Percentiles rank a stretch among this genome's conserved stretches.
Conservation (phyloP, 2,329 filamentous ascomycete species). For the Alternaria sp. region DNA sequence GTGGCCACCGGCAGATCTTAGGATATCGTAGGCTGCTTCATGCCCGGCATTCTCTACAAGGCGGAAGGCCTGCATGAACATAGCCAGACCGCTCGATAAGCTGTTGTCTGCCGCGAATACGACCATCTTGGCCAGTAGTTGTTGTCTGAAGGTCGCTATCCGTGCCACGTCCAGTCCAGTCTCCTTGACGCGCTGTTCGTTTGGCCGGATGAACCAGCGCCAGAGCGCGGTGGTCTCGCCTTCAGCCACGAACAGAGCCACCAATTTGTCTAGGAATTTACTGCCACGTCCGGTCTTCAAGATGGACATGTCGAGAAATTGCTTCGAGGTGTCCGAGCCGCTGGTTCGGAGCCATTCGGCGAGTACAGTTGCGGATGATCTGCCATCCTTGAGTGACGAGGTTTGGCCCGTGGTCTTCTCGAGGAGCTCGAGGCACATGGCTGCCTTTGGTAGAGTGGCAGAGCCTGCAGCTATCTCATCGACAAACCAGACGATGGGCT, state of each 20-base stretch:
- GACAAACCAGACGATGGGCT: conserved; percentile 52
- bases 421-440: conserved; percentile 47
- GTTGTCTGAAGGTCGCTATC: conserved; percentile 25
- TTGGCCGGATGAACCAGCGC: conserved; percentile 37
- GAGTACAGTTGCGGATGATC: conserved; percentile 26
- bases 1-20: conserved; percentile 31
- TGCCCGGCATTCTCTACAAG: conserved; percentile 18
- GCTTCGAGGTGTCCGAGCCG: conserved; percentile 33
- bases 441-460: conserved; percentile 48
- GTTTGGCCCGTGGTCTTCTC: conserved; percentile 16
- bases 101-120: conserved; percentile 12
- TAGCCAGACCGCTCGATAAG: conserved; percentile 25
- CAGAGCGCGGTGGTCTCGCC: conserved; percentile 30
- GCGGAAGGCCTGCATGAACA: conserved; percentile 34
- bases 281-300: conserved; percentile 10
- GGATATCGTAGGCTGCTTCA: conserved; percentile 8
- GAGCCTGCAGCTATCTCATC: conserved; percentile 47
- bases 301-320: conserved; percentile 30
- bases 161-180: conserved; percentile 17
- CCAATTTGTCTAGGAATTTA: conserved; percentile 25
- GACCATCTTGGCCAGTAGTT: conserved; percentile 35
- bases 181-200: conserved; percentile 24
- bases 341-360: conserved; percentile 41
- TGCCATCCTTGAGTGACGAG: conserved; percentile 8
- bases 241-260: conserved; percentile 30